These are phyloP conservation scores for Metarhizium anisopliae DNA, from an alignment of 2,329 filamentous ascomycete genomes.

Conservation along the genomic window DNA sequence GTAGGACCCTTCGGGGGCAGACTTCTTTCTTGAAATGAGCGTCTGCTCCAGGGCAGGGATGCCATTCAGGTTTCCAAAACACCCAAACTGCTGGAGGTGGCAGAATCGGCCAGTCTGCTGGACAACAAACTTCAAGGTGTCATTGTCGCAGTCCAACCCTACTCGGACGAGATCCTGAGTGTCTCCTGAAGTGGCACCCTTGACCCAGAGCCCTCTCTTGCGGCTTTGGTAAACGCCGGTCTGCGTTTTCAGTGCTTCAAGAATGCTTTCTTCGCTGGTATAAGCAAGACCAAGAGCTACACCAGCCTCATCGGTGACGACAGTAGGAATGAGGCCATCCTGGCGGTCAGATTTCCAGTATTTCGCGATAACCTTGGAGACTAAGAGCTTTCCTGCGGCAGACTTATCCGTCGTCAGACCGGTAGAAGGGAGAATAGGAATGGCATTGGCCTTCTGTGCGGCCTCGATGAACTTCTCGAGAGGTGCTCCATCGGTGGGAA, in stretches of 20 bases:
- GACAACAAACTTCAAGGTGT: slow-evolving; percentile 85
- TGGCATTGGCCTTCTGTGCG: slow-evolving; percentile 43
- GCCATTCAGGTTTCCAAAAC: slow-evolving; percentile 79
- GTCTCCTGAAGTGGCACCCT: slow-evolving; percentile 89
- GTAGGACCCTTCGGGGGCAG: slow-evolving; percentile 84
- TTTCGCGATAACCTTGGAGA: slow-evolving; percentile 64
- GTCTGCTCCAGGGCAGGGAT: slow-evolving; percentile 83
- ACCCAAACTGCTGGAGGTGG: slow-evolving; percentile 84
- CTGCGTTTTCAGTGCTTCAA: slow-evolving; percentile 71
- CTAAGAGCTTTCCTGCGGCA: slow-evolving; percentile 41
- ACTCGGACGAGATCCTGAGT: slow-evolving; percentile 82
- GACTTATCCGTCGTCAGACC: slow-evolving; percentile 60
- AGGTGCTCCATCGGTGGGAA: slow-evolving; percentile 36
- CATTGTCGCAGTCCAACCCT: slow-evolving; percentile 84
- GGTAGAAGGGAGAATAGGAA: slow-evolving; percentile 67
- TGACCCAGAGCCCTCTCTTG: slow-evolving; percentile 93
- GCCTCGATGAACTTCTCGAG: slow-evolving; percentile 37
- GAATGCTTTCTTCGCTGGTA: slow-evolving; percentile 83
- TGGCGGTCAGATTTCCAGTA: slow-evolving; percentile 72
- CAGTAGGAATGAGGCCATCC: slow-evolving; percentile 79
- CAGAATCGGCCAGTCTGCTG: slow-evolving; percentile 90
- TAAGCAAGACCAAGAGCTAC: slow-evolving; percentile 84
- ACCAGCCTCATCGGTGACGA: slow-evolving; percentile 84
- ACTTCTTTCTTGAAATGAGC: slow-evolving; percentile 68
- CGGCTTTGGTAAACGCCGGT: slow-evolving; percentile 90